phyloP scores from a whole-genome alignment of 176 grass and related monocot species.

The Otatea glauca region DNA sequence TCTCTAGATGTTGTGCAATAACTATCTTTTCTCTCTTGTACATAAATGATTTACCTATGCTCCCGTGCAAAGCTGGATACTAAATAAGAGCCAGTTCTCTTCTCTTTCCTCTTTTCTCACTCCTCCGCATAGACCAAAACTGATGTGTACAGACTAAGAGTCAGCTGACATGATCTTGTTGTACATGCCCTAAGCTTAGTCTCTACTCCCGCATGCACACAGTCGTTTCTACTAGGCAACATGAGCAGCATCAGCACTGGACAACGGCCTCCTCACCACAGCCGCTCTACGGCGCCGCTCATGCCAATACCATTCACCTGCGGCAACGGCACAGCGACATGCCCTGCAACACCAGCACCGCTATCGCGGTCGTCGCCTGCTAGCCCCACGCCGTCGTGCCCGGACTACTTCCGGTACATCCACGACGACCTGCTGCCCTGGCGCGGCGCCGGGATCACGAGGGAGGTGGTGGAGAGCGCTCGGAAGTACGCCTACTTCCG shows the following conservation, averaged over 20 bases:
- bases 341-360: neutral
- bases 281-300: neutral
- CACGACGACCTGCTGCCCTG: conserved; percentile 61
- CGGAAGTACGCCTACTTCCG: conserved; percentile 56
- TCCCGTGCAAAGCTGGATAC: no score
- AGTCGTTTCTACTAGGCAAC: conserved; percentile 27
- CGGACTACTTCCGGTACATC: conserved; percentile 58
- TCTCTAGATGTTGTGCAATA: no score
- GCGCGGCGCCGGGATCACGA: conserved; percentile 60
- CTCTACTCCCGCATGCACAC: neutral
- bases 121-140: no score
- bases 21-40: no score
- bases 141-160: no score
- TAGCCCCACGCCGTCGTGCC: conserved; percentile 35
- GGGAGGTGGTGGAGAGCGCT: conserved; percentile 55
- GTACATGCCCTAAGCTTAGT: neutral
- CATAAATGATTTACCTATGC: no score
- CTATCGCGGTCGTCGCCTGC: neutral
- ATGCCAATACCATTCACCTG: conserved; percentile 11
- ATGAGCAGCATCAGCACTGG: neutral
- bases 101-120: no score
- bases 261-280: conserved; percentile 20
- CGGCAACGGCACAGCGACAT: conserved; percentile 26
- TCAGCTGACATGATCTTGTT: no score
- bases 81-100: no score